Conservation (phyloP, 352 stramenopile genomes). For the Globisporangium paroecandrum region DNA sequence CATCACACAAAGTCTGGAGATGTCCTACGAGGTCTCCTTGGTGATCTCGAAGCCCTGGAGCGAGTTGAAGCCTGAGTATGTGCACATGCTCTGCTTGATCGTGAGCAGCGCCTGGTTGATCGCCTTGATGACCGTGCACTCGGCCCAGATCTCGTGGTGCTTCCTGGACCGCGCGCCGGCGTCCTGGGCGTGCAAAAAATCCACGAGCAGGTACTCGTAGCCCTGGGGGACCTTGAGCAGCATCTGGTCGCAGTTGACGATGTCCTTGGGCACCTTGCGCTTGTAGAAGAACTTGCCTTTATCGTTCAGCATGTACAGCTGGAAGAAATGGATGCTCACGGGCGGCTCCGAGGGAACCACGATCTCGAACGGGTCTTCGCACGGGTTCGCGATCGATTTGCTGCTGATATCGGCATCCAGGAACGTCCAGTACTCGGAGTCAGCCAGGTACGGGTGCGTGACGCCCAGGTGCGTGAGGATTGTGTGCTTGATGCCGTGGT, state of each 20-base stretch:
- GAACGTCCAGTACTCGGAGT: conserved; percentile 44
- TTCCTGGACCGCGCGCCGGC: conserved; percentile 7
- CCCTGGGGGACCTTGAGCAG: conserved; percentile 18
- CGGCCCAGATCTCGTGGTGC: conserved; percentile 27
- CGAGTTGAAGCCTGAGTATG: conserved; percentile 15
- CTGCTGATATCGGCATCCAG: conserved; percentile 17
- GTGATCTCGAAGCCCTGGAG: conserved; percentile 13
- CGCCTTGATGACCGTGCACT: conserved; percentile 26
- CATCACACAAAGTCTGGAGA: not conserved
- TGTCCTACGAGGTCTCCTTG: not conserved
- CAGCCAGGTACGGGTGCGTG: conserved; percentile 35
- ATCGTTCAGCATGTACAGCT: conserved; percentile 16
- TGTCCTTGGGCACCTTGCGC: conserved; percentile 19
- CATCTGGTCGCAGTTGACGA: conserved; percentile 20
- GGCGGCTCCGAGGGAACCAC: conserved; percentile 36
- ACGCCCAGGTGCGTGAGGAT: conserved; percentile 37
- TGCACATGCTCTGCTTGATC: conserved; percentile 18
- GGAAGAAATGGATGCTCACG: conserved; percentile 52
- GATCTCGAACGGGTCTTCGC: conserved; percentile 27
- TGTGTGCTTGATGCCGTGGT: conserved; percentile 54
- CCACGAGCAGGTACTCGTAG: conserved; percentile 19
- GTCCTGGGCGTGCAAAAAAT: conserved; percentile 10
- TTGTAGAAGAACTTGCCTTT: conserved; percentile 28
- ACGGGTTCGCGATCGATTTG: conserved; percentile 31
- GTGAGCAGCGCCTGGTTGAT: conserved; percentile 24